Base-by-base conservation (phyloP, 805 yeast species). In the Sungouiozyma intestinalis region DNA sequence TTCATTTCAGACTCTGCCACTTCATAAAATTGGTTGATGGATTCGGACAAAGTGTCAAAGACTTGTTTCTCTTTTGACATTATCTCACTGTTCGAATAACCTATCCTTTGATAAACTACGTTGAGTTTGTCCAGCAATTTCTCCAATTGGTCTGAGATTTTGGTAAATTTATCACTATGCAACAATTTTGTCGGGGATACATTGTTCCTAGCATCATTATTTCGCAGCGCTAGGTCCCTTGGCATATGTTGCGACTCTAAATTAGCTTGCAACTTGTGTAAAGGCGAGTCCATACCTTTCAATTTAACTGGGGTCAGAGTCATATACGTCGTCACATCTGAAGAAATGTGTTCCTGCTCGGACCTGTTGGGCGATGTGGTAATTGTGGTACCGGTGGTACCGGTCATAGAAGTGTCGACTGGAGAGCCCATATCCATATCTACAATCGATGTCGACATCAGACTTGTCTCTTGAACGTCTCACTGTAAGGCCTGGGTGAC, bases 81-180 rank as follows among this genome's bases (percentile, higher is more conserved):
- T 2, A 74, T 70, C 43, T 76, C 80, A 7, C 56, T 51, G n/a
- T 65, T 55, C 1, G 79, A 66, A 51, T 72, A 76, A 1, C 84
- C 84, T 34, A 77, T 77, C 44, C 67, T 70, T 38, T 64, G 63
- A 53, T 76, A 76, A 8, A 75, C 67, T 3, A 52, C 51, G 40
- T 71, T 67, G n/a, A 77, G 54, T 40, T 72, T 69, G 16, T 58
- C 58, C 32, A 68, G 47, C n/a, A 62, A 39, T 17, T 54, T 48
- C 46, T 55, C 60, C 24, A 62, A 40, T 38, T 62, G 62, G 21
- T 48, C 48, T 2, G 65, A 57, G 13, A 62, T 56, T 20, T 55
- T 44, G 24, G 52, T 53, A 31, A 60, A 62, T 41, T 58, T 56
- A 39, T 61, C 66, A 32, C 47, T 53, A 45, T 55, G 56, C 4